Percentiles rank a stretch among this genome's conserved stretches.
These are phyloP conservation scores for Fraxinus floribunda DNA, from an alignment of 305 asterid species.

Conservation along the genomic window DNA sequence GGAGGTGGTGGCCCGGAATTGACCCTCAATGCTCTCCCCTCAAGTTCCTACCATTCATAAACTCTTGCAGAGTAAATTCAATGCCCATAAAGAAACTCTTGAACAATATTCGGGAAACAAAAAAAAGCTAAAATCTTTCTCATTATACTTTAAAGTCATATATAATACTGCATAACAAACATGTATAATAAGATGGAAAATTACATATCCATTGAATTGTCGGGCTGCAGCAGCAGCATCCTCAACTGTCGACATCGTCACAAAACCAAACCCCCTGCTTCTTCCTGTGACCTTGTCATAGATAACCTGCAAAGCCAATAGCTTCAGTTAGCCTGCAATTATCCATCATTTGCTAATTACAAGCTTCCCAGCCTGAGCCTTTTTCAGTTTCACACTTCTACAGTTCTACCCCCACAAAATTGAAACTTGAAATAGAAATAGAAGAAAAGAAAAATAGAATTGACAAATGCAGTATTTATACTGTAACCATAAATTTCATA, in stretches of 20 bases:
- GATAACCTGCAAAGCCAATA: slow-evolving; percentile 58
- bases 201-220: slow-evolving; percentile 83
- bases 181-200: slow-evolving; percentile 8
- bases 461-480: not conserved
- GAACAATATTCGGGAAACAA: not conserved
- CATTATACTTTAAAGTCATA: not conserved
- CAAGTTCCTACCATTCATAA: slow-evolving; percentile 53
- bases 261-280: slow-evolving; percentile 92
- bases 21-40: slow-evolving; percentile 73
- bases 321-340: slow-evolving; percentile 7
- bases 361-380: not conserved
- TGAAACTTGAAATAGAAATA: not conserved
- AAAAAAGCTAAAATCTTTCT: not conserved
- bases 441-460: not conserved
- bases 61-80: slow-evolving; percentile 7
- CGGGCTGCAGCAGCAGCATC: slow-evolving; percentile 71
- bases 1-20: slow-evolving; percentile 62
- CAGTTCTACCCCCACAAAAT: not conserved
- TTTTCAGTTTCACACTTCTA: not conserved
- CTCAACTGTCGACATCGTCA: slow-evolving; percentile 70
- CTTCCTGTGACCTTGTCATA: slow-evolving; percentile 75
- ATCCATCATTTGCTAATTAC: not conserved
- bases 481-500: not conserved
- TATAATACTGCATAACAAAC: not conserved
- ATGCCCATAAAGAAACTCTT: not conserved